Evolutionary conservation across 805 yeast genomes (phyloP), one percentile per base, ranked within the genome.

Genomic region (Clavispora santaluciae): DNA sequence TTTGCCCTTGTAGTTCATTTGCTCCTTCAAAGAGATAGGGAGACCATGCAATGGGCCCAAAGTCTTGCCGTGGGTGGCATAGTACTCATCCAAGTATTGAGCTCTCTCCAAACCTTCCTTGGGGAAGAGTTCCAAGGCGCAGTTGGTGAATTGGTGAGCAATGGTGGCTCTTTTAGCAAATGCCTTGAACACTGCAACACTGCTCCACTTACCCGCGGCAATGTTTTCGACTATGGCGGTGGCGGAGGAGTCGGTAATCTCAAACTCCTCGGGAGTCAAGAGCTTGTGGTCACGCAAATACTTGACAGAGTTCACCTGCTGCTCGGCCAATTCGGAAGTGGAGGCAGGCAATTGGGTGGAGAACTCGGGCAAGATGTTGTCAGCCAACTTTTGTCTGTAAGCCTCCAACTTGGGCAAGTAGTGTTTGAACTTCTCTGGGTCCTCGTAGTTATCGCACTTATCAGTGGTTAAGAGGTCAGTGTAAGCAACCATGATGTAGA

Each of bases 11-110:
- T 67, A 73, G 42, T 71, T 68, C 56, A 78, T 72, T 55, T 81
- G 87, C 55, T 83, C 88, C 53, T 81, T 81, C 40, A 81, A 64
- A 0, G 84, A 78, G 23, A 81, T 62, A 2, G 87, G 88, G 22
- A 81, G 60, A 2, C 88, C 88, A 50, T 81, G 86, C 35, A 81
- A 67, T 2, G 84, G 81, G 22, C 86, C 86, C 25, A 75, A 53
- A 2, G 71, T 58, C 42, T 72, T 61, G n/a, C 79, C 79, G 39
- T 75, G 67, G 36, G 67, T 64, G 39, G 55, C 58, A 41, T 49
- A 76, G 52, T 73, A 70, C 18, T 67, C 73, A 53, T 83, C 90
- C 44, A 80, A 64, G 39, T 56, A 65, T 49, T 70, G 58, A 6
- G 88, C 88, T 42, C 71, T 66, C 41, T 64, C 65, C 40, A 81